Evolutionary conservation across 2,329 filamentous ascomycete genomes (phyloP).

Genomic region (Sporothrix schenckii): DNA sequence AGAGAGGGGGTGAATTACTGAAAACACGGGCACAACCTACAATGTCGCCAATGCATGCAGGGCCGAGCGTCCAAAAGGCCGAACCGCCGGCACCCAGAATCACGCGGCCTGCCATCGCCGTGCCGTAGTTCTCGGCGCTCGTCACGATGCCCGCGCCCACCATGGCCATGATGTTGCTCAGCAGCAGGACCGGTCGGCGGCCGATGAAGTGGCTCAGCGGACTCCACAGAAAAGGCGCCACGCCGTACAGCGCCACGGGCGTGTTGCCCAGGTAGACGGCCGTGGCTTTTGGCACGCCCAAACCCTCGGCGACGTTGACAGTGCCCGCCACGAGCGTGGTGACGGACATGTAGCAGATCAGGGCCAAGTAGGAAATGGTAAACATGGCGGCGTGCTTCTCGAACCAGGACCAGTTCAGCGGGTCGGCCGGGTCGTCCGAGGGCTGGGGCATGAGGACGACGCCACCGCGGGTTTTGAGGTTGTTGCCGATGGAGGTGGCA

Average conservation of each 20-base stretch:
- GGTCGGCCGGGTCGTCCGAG: constrained; percentile 86
- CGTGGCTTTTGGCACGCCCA: constrained; percentile 5
- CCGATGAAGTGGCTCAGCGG: constrained; percentile 27
- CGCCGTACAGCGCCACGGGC: constrained; percentile 21
- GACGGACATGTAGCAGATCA: constrained; percentile 28
- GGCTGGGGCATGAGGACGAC: constrained; percentile 68
- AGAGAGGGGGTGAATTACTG: too few relatives aligned
- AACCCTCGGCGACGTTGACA: background rate
- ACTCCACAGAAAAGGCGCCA: constrained; percentile 24
- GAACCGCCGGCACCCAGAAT: constrained; percentile 25
- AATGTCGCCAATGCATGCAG: constrained; percentile 26
- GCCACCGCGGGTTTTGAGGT: constrained; percentile 15
- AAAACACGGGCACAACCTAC: background rate
- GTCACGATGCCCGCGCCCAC: constrained; percentile 24
- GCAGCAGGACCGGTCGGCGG: constrained; percentile 18
- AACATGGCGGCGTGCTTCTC: constrained; percentile 55
- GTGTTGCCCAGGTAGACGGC: constrained; percentile 27
- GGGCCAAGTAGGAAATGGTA: constrained; percentile 42
- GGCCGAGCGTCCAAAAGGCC: constrained; percentile 23
- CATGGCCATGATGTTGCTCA: constrained; percentile 28
- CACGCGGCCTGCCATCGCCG: constrained; percentile 18
- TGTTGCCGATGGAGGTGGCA: constrained; percentile 1
- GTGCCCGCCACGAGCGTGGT: constrained; percentile 20
- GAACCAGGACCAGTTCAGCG: constrained; percentile 66
- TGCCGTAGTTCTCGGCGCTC: constrained; percentile 23